These are phyloP conservation scores for Botrytis fabae DNA, from an alignment of 2,329 filamentous ascomycete genomes.

Conservation along the genomic window DNA sequence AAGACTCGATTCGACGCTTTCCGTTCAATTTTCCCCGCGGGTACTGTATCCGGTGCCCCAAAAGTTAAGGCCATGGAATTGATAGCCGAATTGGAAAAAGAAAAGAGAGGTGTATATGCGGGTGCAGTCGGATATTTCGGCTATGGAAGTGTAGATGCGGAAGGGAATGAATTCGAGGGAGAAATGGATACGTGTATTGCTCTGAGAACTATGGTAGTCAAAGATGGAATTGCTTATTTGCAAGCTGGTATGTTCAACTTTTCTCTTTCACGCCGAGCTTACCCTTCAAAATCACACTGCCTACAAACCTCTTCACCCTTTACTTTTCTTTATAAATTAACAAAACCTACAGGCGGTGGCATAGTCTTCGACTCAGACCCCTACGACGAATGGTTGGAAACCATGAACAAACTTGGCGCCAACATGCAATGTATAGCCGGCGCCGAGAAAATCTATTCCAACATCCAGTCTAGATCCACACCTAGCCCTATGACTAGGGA, in stretches of 20 bases:
- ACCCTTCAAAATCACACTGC: not conserved
- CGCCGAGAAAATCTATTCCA: conserved; percentile 63
- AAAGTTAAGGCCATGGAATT: conserved; percentile 97
- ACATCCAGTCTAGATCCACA: conserved; percentile 26
- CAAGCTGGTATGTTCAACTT: conserved; percentile 60
- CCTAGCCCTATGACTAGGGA: not conserved
- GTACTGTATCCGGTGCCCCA: conserved; percentile 91
- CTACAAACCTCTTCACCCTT: not conserved
- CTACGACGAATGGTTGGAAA: conserved; percentile 92
- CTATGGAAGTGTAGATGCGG: conserved; percentile 69
- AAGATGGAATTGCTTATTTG: conserved; percentile 87
- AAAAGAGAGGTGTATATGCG: conserved; percentile 94
- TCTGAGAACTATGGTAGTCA: conserved; percentile 83
- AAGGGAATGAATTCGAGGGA: conserved; percentile 67
- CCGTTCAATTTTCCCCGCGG: conserved; percentile 93
- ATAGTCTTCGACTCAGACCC: conserved; percentile 94
- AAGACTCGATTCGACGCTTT: conserved; percentile 95
- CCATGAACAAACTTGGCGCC: conserved; percentile 91
- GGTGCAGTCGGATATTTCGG: conserved; percentile 97
- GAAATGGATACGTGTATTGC: conserved; percentile 87
- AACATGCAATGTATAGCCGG: conserved; percentile 86
- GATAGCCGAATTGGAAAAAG: conserved; percentile 88
- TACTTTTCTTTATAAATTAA: not conserved
- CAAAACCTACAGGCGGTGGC: conserved; percentile 63
- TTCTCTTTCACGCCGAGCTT: not conserved